Evolutionary conservation across 2,329 filamentous ascomycete species (phyloP), one percentile per base, ranked within the genome.

Genomic region (Fusarium sp.): DNA sequence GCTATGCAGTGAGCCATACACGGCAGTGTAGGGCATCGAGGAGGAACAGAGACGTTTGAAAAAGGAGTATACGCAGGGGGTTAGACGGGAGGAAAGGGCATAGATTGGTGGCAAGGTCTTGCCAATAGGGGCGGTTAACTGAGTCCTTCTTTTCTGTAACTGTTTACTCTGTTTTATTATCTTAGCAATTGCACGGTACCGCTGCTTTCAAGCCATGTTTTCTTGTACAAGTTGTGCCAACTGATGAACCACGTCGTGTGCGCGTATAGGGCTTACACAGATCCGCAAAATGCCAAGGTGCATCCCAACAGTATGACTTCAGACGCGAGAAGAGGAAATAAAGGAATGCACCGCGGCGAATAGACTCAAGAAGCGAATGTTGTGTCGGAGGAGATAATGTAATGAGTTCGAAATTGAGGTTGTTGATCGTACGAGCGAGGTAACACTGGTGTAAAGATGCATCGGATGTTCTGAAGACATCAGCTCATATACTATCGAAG

Each of bases 401-500:
- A 28, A 38, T 41, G 53, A 53, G 47, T 49, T 41, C 23, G 39
- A 68, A 33, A n/a, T 31, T 46, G 42, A 46, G 41, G 50, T 38
- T 13, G 48, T 28, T 26, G 38, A 70, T 68, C 46, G 48, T 64
- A 57, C 43, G 63, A 68, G 47, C 28, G 24, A 35, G 43, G 68
- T 70, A 37, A 62, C 58, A 70, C 68, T 68, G 33, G 54, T 57
- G 63, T 49, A 35, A 65, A 65, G 49, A 23, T 48, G 24, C 41
- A 37, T 60, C 41, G 31, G 21, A 47, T 50, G 48, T 37, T 66
- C 37, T 15, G 9, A 39, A 38, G 39, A 24, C 28, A 57, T 41
- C 38, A 42, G 37, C 10, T 37, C 46, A 56, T 38, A 11, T 26
- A 15, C 15, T 15, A 35, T 28, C 20, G 10, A 21, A 28, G 5